Evolutionary conservation across 2,329 filamentous ascomycete species (phyloP).

Genomic region (Exophiala dermatitidis): DNA sequence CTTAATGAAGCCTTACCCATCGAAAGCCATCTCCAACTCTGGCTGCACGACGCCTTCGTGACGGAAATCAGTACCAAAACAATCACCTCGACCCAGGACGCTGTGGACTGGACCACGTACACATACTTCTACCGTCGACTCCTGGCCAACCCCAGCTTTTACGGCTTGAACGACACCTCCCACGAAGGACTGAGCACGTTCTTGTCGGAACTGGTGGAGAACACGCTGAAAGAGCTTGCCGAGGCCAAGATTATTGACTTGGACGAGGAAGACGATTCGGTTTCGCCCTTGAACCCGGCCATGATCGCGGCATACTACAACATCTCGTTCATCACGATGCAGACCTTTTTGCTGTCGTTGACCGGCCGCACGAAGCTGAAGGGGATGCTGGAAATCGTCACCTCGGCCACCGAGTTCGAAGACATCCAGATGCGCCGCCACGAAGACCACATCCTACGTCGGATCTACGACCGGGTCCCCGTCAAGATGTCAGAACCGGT

Average conservation of each 20-base stretch:
- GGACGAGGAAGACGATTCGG: conserved; percentile 85
- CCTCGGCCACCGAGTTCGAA: conserved; percentile 94
- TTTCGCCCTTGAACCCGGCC: conserved; percentile 84
- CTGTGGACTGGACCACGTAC: conserved; percentile 96
- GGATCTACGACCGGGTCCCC: conserved; percentile 88
- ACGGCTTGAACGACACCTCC: conserved; percentile 78
- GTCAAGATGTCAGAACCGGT: conserved; percentile 86
- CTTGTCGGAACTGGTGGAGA: conserved; percentile 89
- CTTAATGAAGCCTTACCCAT: conserved; percentile 91
- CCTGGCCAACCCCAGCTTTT: conserved; percentile 93
- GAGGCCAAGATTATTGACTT: conserved; percentile 95
- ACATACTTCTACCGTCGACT: conserved; percentile 96
- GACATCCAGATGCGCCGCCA: conserved; percentile 88
- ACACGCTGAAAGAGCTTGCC: conserved; percentile 77
- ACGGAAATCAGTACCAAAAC: conserved; percentile 95
- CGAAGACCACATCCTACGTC: conserved; percentile 77
- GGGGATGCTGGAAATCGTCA: conserved; percentile 92
- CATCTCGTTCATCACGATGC: conserved; percentile 98
- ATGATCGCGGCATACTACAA: conserved; percentile 99
- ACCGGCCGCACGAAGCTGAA: conserved; percentile 88
- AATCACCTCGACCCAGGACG: conserved; percentile 90
- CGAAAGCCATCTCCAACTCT: conserved; percentile 86
- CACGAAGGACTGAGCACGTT: conserved; percentile 91
- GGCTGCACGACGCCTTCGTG: conserved; percentile 91
- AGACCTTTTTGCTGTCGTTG: conserved; percentile 90